phyloP scores from a whole-genome alignment of 495 filamentous ascomycete species.

The Aspergillus panamensis region DNA sequence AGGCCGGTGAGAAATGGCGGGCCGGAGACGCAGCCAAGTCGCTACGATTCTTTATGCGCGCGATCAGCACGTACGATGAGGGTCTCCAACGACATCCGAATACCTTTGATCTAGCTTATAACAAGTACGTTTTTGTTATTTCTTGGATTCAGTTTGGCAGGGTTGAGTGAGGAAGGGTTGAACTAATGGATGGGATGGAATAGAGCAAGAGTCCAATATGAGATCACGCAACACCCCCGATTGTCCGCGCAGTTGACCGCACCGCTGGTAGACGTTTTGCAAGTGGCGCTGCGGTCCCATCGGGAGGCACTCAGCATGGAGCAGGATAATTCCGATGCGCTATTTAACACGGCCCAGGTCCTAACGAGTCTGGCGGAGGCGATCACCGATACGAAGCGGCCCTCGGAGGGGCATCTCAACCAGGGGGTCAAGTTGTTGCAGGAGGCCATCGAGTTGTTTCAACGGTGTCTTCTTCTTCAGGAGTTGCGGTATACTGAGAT shows the following conservation, averaged over 20 bases:
- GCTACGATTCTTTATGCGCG: conserved; percentile 62
- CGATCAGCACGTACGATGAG: conserved; percentile 62
- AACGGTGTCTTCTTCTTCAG: conserved; percentile 57
- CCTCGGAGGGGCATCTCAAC: conserved; percentile 36
- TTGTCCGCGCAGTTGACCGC: conserved; percentile 52
- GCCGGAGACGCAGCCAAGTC: conserved; percentile 68
- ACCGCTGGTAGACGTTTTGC: conserved; percentile 49
- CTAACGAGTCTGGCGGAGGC: conserved; percentile 61
- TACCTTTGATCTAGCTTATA: conserved; percentile 70
- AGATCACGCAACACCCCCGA: conserved; percentile 59
- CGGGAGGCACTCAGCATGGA: conserved; percentile 55
- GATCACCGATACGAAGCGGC: conserved; percentile 46
- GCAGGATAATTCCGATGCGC: conserved; percentile 58
- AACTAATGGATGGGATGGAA: not conserved
- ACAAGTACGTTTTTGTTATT: conserved; percentile 50
- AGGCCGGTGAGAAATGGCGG: conserved; percentile 70
- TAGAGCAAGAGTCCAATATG: conserved; percentile 62
- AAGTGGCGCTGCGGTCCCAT: conserved; percentile 57
- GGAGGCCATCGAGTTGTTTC: conserved; percentile 61
- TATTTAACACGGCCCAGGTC: conserved; percentile 70
- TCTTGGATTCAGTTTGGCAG: not conserved
- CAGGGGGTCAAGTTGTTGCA: conserved; percentile 49
- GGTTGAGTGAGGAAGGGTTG: not conserved
- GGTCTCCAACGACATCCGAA: conserved; percentile 54
- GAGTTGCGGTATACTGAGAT: conserved; percentile 53